phyloP scores from a whole-genome alignment of 2,329 filamentous ascomycete species.

The Raffaelea ambrosiae region DNA sequence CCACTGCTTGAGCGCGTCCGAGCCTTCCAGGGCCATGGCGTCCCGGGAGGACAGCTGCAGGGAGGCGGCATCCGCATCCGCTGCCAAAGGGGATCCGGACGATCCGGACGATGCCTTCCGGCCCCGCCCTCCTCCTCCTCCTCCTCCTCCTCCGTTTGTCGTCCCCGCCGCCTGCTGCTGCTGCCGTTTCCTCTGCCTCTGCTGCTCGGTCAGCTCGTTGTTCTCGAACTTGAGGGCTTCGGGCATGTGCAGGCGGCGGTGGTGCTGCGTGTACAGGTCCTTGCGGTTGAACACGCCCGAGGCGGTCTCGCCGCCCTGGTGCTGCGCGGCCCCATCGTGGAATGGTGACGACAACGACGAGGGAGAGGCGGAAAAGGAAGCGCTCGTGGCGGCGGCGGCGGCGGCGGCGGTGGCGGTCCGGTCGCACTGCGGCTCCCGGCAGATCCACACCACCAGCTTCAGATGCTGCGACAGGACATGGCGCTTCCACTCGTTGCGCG shows the following conservation, averaged over 20 bases:
- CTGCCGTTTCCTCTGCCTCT: slow-evolving; percentile 16
- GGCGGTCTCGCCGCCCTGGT: slow-evolving; percentile 25
- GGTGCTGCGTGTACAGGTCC: slow-evolving; percentile 82
- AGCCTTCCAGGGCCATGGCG: slow-evolving; percentile 4
- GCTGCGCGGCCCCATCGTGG: background rate
- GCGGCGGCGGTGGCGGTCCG: slow-evolving; percentile 13
- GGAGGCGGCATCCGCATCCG: too few relatives aligned
- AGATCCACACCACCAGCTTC: slow-evolving; percentile 65
- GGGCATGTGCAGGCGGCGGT: slow-evolving; percentile 72
- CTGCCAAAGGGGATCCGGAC: too few relatives aligned
- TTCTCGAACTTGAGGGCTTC: slow-evolving; percentile 27
- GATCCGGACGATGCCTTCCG: too few relatives aligned
- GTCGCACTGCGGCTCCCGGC: slow-evolving; percentile 53
- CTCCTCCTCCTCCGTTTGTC: slow-evolving; percentile 1
- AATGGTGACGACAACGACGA: background rate
- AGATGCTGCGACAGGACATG: slow-evolving; percentile 78
- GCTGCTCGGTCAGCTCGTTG: slow-evolving; percentile 14
- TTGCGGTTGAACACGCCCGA: slow-evolving; percentile 73
- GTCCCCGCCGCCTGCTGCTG: background rate
- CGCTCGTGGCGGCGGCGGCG: background rate
- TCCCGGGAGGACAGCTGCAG: too few relatives aligned
- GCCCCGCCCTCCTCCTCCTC: background rate
- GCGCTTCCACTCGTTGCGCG: slow-evolving; percentile 94
- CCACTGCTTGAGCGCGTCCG: slow-evolving; percentile 21
- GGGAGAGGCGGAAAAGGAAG: background rate